These are phyloP conservation scores for Oryza officinalis DNA, from an alignment of 176 grass and related monocot genomes.

Conservation along the genomic window DNA sequence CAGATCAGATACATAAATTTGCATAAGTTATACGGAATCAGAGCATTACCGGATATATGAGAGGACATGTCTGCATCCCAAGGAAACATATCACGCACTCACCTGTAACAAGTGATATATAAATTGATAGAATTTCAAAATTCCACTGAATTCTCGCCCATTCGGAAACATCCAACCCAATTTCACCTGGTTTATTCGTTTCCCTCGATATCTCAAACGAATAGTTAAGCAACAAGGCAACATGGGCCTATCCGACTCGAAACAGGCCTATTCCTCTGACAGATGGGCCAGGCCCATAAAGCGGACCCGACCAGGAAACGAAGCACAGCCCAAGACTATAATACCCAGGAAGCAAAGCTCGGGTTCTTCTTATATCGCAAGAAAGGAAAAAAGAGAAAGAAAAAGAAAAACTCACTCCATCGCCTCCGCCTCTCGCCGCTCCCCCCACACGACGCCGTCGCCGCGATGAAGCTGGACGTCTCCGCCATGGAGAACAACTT, in stretches of 20 bases:
- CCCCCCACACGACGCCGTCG: slow-evolving; percentile 28
- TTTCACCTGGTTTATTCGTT: too few species aligned
- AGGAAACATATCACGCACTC: too few species aligned
- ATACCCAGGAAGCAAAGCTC: too few species aligned
- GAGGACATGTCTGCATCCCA: too few species aligned
- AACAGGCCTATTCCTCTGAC: not conserved
- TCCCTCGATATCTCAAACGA: too few species aligned
- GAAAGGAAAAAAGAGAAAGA: not conserved
- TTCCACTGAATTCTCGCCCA: not conserved
- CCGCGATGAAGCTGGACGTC: slow-evolving; percentile 59
- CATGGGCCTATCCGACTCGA: not conserved
- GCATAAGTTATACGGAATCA: not conserved
- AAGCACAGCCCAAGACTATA: too few species aligned
- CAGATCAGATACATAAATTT: too few species aligned
- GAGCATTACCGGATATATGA: not conserved
- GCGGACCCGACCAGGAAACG: not conserved
- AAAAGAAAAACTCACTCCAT: slow-evolving; percentile 8
- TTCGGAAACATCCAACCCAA: not conserved
- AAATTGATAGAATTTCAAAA: not conserved
- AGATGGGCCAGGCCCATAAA: not conserved
- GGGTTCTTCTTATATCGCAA: slow-evolving; percentile 38
- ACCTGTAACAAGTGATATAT: too few species aligned
- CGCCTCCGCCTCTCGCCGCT: not conserved
- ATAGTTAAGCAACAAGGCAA: too few species aligned
- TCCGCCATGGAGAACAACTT: slow-evolving; percentile 63